phyloP scores from a whole-genome alignment of 2,329 filamentous ascomycete species.

The Mycosphaerelloides madeirae region DNA sequence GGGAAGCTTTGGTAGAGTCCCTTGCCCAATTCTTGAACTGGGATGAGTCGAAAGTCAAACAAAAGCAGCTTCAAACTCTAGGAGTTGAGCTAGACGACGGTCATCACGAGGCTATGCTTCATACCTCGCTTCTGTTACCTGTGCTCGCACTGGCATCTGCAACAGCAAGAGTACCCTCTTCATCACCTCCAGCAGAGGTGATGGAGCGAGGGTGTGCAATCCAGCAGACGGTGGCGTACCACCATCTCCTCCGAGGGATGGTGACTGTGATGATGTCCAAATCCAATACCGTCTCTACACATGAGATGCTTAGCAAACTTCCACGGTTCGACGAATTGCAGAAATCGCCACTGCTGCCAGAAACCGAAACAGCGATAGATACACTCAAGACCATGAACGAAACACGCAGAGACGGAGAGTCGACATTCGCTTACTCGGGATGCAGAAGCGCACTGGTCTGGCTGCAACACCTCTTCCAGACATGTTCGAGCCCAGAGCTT shows the following conservation, averaged over 20 bases:
- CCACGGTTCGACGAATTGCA: slow-evolving; percentile 8
- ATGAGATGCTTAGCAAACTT: slow-evolving; percentile 5
- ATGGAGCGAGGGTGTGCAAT: slow-evolving; percentile 9
- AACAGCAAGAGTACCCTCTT: no score
- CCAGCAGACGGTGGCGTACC: slow-evolving; percentile 8
- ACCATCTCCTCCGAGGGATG: slow-evolving; percentile 11
- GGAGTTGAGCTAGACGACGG: no score
- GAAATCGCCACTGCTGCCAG: background rate
- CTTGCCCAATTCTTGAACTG: no score
- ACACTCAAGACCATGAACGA: slow-evolving; percentile 1
- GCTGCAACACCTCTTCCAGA: slow-evolving; percentile 9
- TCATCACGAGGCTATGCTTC: slow-evolving; percentile 12
- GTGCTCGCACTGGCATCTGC: slow-evolving; percentile 13
- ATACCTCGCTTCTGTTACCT: slow-evolving; percentile 12
- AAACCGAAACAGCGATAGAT: slow-evolving; percentile 1
- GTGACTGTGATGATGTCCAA: slow-evolving; percentile 12
- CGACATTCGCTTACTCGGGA: slow-evolving; percentile 2
- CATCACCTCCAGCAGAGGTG: no score
- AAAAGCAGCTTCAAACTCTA: no score
- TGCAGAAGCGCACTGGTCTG: slow-evolving; percentile 12
- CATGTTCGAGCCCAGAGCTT: slow-evolving; percentile 6
- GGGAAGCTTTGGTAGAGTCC: no score
- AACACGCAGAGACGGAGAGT: background rate
- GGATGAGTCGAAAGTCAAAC: no score
- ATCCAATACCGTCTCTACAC: slow-evolving; percentile 7